Evolutionary conservation across 2,329 filamentous ascomycete genomes (phyloP), one percentile per base, ranked within the genome.

Genomic region (Aspergillus luchuensis): DNA sequence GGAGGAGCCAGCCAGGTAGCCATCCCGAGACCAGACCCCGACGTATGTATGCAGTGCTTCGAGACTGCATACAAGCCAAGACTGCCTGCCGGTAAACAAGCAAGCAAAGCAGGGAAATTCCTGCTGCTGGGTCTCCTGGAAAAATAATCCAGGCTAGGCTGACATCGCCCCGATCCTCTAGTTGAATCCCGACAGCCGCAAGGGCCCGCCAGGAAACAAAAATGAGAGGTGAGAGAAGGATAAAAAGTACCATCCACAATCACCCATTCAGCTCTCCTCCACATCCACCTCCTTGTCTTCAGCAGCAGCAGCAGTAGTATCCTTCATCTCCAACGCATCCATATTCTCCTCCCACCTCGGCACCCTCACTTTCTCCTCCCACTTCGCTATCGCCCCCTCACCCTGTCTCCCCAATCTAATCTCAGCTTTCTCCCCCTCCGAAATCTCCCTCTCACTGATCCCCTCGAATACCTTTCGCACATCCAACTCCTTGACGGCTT

Each of bases 401-500:
- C 74, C 75, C 60, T 71, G 73, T 43, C 59, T 60, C 19, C 60
- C 63, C 1, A 77, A 58, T 49, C 67, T 63, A 1, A 15, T 55
- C 61, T 78, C 74, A 1, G 74, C 71, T 39, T 67, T 69, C 51
- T 71, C 70, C 56, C 63, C 49, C 52, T 13, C 6, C 1, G 19
- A 23, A 2, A 59, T 60, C 36, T 58, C 59, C 50, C 23, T 57
- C 57, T 53, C 66, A 15, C 61, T 66, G 13, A 68, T 23, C 7
- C 64, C 70, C 25, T 81, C 84, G 74, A 94, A 91, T 28, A 96
- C 78, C 48, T 78, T 80, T 68, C 84, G 80, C 13, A 88, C 83
- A 43, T 80, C 80, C 55, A 95, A 75, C 53, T 91, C 89, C 41
- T 75, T 74, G 13, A 80, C 77, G 2, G 89, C 90, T 5, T 69